Conservation (phyloP, 306 rosid species). For the Rosa lucieae region DNA sequence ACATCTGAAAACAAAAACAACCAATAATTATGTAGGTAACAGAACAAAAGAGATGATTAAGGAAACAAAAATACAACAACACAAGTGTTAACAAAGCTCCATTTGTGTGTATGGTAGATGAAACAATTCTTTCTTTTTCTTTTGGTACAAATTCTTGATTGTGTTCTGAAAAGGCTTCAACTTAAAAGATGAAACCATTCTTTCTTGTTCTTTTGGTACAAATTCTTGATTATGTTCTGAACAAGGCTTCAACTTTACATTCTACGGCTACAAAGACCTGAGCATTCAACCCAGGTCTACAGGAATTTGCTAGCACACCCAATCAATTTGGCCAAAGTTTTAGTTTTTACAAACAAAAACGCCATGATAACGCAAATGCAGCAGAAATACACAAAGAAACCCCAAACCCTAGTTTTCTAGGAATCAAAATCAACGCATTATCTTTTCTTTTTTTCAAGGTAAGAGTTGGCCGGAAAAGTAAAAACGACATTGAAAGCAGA, state of each 20-base stretch:
- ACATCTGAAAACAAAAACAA: conserved; percentile 62
- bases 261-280: neutral
- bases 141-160: neutral
- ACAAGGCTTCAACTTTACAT: neutral
- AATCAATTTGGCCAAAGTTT: neutral
- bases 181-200: neutral
- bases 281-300: neutral
- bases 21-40: neutral
- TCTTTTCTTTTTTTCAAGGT: neutral
- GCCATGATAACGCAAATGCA: neutral
- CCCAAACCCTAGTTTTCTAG: neutral
- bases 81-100: neutral
- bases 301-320: neutral
- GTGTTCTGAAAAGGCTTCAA: neutral
- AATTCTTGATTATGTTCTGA: neutral
- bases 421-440: neutral
- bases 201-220: neutral
- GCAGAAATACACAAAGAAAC: neutral
- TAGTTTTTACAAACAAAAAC: neutral
- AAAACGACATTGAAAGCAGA: neutral
- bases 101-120: neutral
- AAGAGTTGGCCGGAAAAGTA: neutral
- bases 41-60: neutral
- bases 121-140: neutral
- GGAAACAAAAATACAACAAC: neutral